Evolutionary conservation across 306 rosid species (phyloP).

Genomic region (Erythrophleum fordii): DNA sequence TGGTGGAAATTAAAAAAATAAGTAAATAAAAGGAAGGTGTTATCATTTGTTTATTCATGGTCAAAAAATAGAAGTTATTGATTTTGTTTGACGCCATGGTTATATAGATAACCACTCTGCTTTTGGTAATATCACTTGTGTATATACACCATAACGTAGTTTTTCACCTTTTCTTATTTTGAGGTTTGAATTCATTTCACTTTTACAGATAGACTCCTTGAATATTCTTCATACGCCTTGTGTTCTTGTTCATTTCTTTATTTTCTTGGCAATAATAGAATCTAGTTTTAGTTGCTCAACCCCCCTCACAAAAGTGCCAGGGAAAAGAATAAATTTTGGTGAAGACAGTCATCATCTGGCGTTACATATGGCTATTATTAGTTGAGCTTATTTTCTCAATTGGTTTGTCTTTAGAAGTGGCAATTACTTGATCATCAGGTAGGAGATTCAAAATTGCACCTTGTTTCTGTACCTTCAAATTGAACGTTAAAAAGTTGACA

Average conservation of each 20-base stretch:
- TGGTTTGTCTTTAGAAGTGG: neutral
- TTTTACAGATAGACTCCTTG: neutral
- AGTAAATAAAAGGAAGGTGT: neutral
- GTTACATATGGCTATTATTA: neutral
- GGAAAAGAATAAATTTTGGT: too few relatives aligned
- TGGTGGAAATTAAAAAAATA: neutral
- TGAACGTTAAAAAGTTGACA: neutral
- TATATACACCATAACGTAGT: neutral
- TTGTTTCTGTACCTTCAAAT: conserved; percentile 4
- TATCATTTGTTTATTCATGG: neutral
- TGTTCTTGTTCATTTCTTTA: neutral
- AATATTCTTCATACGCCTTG: neutral
- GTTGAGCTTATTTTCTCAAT: neutral
- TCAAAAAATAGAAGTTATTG: neutral
- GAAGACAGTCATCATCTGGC: neutral
- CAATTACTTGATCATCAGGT: neutral
- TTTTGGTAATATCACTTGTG: neutral
- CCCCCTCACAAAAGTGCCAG: neutral
- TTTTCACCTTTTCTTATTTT: neutral
- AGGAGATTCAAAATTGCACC: conserved; percentile 20
- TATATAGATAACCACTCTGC: neutral
- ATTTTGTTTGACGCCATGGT: neutral
- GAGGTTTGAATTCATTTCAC: neutral
- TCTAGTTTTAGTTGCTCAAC: neutral
- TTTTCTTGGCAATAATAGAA: neutral